Base-by-base conservation (phyloP, 441 rosid species). In the Isatis lusitanica region DNA sequence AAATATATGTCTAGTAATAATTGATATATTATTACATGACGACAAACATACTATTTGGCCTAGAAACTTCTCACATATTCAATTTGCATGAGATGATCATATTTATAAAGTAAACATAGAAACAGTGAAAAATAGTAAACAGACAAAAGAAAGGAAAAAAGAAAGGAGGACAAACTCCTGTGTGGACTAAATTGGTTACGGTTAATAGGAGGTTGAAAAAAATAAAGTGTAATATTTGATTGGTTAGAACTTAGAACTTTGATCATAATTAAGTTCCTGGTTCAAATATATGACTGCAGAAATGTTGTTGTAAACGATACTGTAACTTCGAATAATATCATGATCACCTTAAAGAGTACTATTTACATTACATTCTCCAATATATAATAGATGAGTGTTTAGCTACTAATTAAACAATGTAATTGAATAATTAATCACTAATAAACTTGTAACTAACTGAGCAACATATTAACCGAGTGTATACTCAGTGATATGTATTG, bases 51-150 rank as follows among this genome's bases (percentile, higher is more conserved):
- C 52, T 12, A 17, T 43, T 0, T 33, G 56, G 9, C 44, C 73
- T 69, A 69, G 65, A 59, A 70, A 70, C 66, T 21, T 46, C 66
- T 46, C 58, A 70, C 30, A 35, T 57, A 11, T 58, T 58, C 36
- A 18, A 2, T 35, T 16, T 13, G 6, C 30, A 15, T 16, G 21
- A 30, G 21, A 12, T 42, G 13, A 16, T 30, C 15, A 43, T 17
- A 7, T 30, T 46, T 52, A 44, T 43, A 56, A 11, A 57, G 46
- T 57, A 68, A 56, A 64, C 47, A 65, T 6, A 18, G 17, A 30
- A 33, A 17, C n/a, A 36, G 56, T 13, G 46, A 69, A 36, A 33
- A 35, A 50, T 9, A 21, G 66, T 58, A 33, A 21, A 21, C n/a
- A 30, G n/a, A 18, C 31, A 56, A 13, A 31, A 56, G 11, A 56